Evolutionary conservation across 2,329 filamentous ascomycete genomes (phyloP).

Genomic region (Fusarium miscanthi): DNA sequence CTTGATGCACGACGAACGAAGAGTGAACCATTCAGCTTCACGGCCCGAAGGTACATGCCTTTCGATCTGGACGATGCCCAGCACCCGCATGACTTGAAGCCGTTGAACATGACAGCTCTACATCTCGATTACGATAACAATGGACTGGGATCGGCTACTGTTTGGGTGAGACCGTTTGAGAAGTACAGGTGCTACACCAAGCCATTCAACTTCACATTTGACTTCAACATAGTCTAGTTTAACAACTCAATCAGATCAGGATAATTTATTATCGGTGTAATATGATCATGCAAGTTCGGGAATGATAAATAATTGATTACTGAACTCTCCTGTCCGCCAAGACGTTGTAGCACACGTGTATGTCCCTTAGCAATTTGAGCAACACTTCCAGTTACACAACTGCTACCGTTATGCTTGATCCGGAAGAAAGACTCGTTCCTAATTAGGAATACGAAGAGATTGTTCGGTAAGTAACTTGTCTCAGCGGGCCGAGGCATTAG

Average conservation of each 20-base stretch:
- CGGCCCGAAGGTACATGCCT: conserved; percentile 13
- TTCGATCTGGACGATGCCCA: conserved; percentile 16
- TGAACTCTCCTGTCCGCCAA: fast-evolving
- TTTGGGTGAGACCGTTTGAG: conserved; percentile 19
- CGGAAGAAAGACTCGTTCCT: fast-evolving
- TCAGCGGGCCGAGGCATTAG: neutral
- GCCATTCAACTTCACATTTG: conserved; percentile 17
- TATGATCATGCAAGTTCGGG: neutral
- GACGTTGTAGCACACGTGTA: fast-evolving
- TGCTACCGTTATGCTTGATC: fast-evolving
- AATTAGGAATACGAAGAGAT: neutral
- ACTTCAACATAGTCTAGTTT: conserved; percentile 7
- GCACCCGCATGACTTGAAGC: conserved; percentile 21
- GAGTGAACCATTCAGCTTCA: conserved; percentile 15
- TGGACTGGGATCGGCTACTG: conserved; percentile 12
- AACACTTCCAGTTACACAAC: fast-evolving
- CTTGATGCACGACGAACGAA: neutral
- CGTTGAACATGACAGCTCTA: conserved; percentile 12
- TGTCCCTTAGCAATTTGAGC: neutral
- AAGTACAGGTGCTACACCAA: conserved; percentile 17
- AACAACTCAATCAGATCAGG: fast-evolving
- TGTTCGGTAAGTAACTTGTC: fast-evolving
- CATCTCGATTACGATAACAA: conserved; percentile 28
- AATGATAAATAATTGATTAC: neutral
- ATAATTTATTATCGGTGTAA: neutral